Evolutionary conservation across 768 basidiomycete genomes (phyloP), one percentile per base, ranked within the genome.

Genomic region (Russula griseocarnosa): DNA sequence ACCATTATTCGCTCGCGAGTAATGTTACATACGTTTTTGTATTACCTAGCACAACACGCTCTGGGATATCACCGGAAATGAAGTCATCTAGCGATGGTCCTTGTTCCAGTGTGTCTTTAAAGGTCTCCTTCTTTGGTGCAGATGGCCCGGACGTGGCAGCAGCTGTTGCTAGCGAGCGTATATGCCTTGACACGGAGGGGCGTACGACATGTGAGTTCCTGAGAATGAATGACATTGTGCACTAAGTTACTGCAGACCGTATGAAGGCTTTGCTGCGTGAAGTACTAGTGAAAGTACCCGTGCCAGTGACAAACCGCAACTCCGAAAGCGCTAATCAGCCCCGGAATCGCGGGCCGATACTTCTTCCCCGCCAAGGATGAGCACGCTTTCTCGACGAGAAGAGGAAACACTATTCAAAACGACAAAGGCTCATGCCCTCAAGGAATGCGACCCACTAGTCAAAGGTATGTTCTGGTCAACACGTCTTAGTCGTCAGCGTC

Each of bases 81-180:
- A 95, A 95, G 68, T 95, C 91, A 69, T 92, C 86, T 18, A 95
- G 75, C 28, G 83, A 79, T 47, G 92, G 92, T 0, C 93, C 93
- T 26, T 77, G 76, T 28, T 79, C 82, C 6, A 94, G 76, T 22
- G 73, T 74, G 65, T 83, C 77, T 36, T 73, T 73, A 69, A 92
- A 88, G 28, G 71, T 74, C 16, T 78, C 38, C 65, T 79, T 79
- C 24, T 60, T 30, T 22, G 76, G 66, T 18, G 75, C 66, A 55
- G 83, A 78, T 20, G 83, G 11, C 82, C 85, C 56, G 83, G 73
- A 67, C 69, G 76, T 22, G 82, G 81, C 30, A 0, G 81, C 30
- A 0, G 71, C 68, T 40, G 76, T 77, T 11, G 57, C 67, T 26
- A 67, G 57, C 26, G 40, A 34, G 22, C 66, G 61, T 10, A 58